Percentiles rank a stretch among this genome's conserved stretches.
Evolutionary conservation across 176 grass and related monocot genomes (phyloP).

Genomic region (Oropetium thomaeum): DNA sequence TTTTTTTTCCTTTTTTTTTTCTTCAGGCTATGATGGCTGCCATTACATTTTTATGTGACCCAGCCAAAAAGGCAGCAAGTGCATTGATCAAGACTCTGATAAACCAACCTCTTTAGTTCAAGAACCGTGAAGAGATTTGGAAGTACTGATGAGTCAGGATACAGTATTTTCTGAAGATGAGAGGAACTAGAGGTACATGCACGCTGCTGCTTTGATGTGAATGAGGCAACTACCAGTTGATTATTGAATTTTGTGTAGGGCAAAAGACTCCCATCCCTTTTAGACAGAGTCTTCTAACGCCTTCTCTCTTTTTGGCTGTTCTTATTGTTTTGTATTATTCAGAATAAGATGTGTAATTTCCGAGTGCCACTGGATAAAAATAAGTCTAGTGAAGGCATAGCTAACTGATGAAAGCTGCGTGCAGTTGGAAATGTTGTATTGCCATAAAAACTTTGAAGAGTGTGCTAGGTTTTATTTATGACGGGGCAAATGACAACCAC

Average conservation of each 20-base stretch:
- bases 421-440: slow-evolving; percentile 7
- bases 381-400: not conserved
- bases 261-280: slow-evolving; percentile 1
- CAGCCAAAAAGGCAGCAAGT: not conserved
- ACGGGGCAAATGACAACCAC: not conserved
- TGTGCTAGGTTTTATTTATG: not conserved
- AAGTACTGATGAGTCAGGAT: too few species aligned
- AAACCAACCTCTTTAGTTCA: not conserved
- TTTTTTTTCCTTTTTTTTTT: not conserved
- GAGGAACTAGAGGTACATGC: slow-evolving; percentile 9
- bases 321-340: slow-evolving; percentile 34
- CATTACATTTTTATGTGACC: slow-evolving; percentile 71
- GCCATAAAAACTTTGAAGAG: not conserved
- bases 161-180: slow-evolving; percentile 14
- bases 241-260: slow-evolving; percentile 44
- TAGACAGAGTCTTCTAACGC: slow-evolving; percentile 21
- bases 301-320: slow-evolving; percentile 3
- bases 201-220: slow-evolving; percentile 9
- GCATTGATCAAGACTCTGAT: not conserved
- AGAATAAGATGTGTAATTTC: slow-evolving; percentile 37
- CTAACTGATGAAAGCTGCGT: not conserved
- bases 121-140: not conserved
- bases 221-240: not conserved
- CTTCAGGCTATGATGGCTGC: slow-evolving; percentile 62
- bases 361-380: not conserved